Evolutionary conservation across 2,329 filamentous ascomycete species (phyloP).

Genomic region (Colletotrichum sp.): DNA sequence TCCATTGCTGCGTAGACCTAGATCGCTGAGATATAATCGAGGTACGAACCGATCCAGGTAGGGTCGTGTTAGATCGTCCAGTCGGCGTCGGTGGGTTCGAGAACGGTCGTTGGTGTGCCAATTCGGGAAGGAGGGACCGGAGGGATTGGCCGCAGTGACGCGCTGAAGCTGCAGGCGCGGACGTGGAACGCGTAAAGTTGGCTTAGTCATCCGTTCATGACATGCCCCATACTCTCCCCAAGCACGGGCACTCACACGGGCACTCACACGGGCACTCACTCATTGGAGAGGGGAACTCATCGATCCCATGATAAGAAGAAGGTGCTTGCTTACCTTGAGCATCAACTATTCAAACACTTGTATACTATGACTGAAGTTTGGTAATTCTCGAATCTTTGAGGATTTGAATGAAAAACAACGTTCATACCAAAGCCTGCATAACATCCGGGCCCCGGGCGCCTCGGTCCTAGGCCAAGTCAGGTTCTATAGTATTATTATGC

Average conservation of each 20-base stretch:
- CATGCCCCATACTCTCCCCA: not conserved
- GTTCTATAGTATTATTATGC: too few relatives aligned
- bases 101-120: not conserved
- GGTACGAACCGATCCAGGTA: not conserved
- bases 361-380: not conserved
- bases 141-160: not conserved
- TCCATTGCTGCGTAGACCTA: not conserved
- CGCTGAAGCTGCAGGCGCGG: not conserved
- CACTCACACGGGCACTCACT: not conserved
- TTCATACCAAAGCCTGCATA: too few relatives aligned
- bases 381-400: too few relatives aligned
- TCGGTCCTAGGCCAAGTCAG: too few relatives aligned
- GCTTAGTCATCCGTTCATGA: not conserved
- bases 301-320: not conserved
- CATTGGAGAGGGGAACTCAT: not conserved
- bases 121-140: not conserved
- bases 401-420: too few relatives aligned
- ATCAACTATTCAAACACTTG: not conserved
- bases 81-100: not conserved
- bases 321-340: rapidly evolving
- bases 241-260: not conserved
- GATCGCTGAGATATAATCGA: not conserved
- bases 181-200: not conserved
- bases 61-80: not conserved
- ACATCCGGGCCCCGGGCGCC: too few relatives aligned